Evolutionary conservation across 1,139 yeast species (phyloP).

Genomic region (Saccharomyces uvarum): DNA sequence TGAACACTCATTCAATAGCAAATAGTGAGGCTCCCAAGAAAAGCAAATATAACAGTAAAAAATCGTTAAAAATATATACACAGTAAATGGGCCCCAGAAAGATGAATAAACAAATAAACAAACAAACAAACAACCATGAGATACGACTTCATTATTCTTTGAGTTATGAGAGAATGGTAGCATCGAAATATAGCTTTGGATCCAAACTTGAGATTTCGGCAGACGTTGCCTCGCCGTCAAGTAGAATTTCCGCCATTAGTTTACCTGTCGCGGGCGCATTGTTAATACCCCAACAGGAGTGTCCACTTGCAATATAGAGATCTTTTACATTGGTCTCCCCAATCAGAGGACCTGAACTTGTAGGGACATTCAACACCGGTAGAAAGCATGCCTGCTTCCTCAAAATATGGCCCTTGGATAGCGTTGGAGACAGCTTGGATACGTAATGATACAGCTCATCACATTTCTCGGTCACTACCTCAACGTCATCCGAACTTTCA

Average conservation of each 20-base stretch:
- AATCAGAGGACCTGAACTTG: constrained; percentile 84
- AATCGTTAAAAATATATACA: background rate
- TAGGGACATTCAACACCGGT: constrained; percentile 89
- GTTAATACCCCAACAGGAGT: constrained; percentile 97
- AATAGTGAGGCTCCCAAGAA: background rate
- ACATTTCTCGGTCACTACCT: constrained; percentile 79
- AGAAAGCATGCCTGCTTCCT: constrained; percentile 91
- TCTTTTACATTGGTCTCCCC: constrained; percentile 86
- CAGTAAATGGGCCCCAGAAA: background rate
- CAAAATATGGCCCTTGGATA: constrained; percentile 67
- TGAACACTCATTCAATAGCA: background rate
- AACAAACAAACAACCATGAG: background rate
- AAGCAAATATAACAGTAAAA: background rate
- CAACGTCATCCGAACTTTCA: constrained; percentile 88
- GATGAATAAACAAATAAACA: background rate
- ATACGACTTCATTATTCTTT: background rate
- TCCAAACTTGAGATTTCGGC: constrained; percentile 78
- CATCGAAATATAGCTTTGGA: constrained; percentile 81
- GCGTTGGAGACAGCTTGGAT: constrained; percentile 63
- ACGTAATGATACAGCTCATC: constrained; percentile 81
- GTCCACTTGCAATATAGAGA: constrained; percentile 80
- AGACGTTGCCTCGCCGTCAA: constrained; percentile 75
- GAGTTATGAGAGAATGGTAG: constrained; percentile 23
- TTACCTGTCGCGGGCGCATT: constrained; percentile 97
- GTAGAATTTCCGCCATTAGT: constrained; percentile 74